phyloP scores from a whole-genome alignment of 1,284 basidiomycete species.

The Puccinia coronata region DNA sequence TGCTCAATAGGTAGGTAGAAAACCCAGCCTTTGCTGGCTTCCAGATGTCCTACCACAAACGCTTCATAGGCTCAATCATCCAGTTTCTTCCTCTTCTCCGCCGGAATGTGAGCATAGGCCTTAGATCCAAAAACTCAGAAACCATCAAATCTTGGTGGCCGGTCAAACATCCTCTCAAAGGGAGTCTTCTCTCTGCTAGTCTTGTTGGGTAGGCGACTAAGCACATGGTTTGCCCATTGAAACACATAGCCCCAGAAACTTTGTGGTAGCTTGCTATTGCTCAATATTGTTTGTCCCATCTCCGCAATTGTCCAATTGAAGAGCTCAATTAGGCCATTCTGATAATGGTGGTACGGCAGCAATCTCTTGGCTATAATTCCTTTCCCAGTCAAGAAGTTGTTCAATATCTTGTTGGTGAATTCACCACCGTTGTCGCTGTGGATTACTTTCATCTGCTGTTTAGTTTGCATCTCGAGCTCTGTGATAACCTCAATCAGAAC shows the following conservation, averaged over 20 bases:
- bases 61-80: neutral
- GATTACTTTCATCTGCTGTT: neutral
- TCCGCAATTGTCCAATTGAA: slow-evolving; percentile 3
- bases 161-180: neutral
- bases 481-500: neutral
- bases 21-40: neutral
- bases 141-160: neutral
- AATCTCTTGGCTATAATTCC: neutral
- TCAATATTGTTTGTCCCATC: slow-evolving; percentile 12
- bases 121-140: neutral
- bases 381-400: neutral
- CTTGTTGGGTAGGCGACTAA: too few relatives aligned
- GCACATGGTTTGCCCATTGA: neutral
- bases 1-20: neutral
- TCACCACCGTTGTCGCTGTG: neutral
- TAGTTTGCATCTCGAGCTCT: neutral
- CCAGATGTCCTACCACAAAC: neutral
- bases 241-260: slow-evolving; percentile 13
- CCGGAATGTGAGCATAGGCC: neutral
- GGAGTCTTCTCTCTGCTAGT: neutral
- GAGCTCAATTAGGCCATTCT: slow-evolving; percentile 10
- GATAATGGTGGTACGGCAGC: slow-evolving; percentile 9
- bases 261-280: neutral
- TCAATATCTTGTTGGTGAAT: too few relatives aligned
- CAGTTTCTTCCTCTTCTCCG: neutral